Percentiles rank a stretch among this genome's conserved stretches.
phyloP scores from a whole-genome alignment of 208 protist species.

The Wallacemonas sp. region DNA sequence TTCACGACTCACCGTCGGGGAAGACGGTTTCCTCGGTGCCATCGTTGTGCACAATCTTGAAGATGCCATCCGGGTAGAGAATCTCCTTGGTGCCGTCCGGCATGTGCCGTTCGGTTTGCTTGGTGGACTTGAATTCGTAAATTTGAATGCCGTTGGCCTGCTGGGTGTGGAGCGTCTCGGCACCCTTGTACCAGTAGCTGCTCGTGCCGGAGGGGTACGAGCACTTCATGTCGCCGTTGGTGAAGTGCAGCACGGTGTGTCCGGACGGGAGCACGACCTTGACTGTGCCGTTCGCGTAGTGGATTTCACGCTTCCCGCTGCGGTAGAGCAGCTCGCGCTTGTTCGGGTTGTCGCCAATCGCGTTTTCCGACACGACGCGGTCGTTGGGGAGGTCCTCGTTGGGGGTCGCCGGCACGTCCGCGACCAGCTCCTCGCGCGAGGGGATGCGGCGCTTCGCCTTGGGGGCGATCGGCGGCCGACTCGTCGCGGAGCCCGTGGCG shows the following conservation, averaged over 20 bases:
- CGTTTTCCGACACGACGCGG: conserved; percentile 67
- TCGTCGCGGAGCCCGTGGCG: not conserved
- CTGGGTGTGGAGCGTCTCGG: conserved; percentile 93
- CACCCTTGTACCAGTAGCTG: conserved; percentile 93
- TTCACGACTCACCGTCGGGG: conserved; percentile 33
- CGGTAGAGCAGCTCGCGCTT: conserved; percentile 88
- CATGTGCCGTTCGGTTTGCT: conserved; percentile 89
- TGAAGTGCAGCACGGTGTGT: conserved; percentile 86
- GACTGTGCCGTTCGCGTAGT: conserved; percentile 91
- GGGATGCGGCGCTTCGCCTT: conserved; percentile 44
- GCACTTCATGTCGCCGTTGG: conserved; percentile 92
- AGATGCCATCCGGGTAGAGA: conserved; percentile 92
- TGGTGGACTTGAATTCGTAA: conserved; percentile 89
- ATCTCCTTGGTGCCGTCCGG: conserved; percentile 93
- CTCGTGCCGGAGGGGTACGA: conserved; percentile 86
- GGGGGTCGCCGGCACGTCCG: conserved; percentile 59
- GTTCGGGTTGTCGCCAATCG: conserved; percentile 81
- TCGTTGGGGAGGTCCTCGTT: conserved; percentile 65
- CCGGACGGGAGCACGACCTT: conserved; percentile 89
- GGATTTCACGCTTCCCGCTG: conserved; percentile 90
- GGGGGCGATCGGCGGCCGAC: conserved; percentile 27
- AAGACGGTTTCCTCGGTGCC: conserved; percentile 86
- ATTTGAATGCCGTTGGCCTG: conserved; percentile 83
- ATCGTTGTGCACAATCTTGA: conserved; percentile 81
- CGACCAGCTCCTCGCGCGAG: conserved; percentile 64